Percentiles rank a stretch among this genome's conserved stretches.
Evolutionary conservation across 345 rosid genomes (phyloP).

Genomic region (Aquilaria yunnanensis): DNA sequence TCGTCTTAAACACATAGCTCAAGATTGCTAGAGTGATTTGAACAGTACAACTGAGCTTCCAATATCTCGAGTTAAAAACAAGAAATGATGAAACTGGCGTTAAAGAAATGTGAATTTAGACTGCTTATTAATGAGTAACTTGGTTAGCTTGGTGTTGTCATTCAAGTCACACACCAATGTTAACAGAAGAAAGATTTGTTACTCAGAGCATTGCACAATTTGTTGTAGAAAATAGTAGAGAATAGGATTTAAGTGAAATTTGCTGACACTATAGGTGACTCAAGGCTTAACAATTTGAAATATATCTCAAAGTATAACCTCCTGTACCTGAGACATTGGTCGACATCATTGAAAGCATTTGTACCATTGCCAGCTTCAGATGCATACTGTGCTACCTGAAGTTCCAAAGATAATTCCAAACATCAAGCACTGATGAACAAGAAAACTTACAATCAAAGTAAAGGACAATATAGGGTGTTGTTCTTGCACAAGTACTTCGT

Average conservation of each 20-base stretch:
- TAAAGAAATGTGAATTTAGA: too few species aligned
- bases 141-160: too few species aligned
- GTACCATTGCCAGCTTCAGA: conserved; percentile 69
- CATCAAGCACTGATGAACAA: conserved; percentile 28
- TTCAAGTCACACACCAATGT: too few species aligned
- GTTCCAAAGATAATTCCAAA: conserved; percentile 34
- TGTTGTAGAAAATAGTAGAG: too few species aligned
- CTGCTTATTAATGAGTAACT: too few species aligned
- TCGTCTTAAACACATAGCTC: too few species aligned
- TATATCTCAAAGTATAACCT: background rate
- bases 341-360: conserved; percentile 56
- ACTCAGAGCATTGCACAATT: too few species aligned
- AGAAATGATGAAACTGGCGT: too few species aligned
- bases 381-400: conserved; percentile 88
- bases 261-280: background rate
- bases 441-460: conserved; percentile 28
- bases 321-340: conserved; percentile 65
- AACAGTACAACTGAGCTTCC: background rate
- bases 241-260: background rate
- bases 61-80: background rate
- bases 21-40: background rate
- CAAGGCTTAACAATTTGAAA: background rate
- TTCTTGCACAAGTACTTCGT: too few species aligned
- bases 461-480: conserved; percentile 13
- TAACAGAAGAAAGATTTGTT: too few species aligned